phyloP scores from a whole-genome alignment of 179 eudicot genomes.

The Heliamphora pulchella region DNA sequence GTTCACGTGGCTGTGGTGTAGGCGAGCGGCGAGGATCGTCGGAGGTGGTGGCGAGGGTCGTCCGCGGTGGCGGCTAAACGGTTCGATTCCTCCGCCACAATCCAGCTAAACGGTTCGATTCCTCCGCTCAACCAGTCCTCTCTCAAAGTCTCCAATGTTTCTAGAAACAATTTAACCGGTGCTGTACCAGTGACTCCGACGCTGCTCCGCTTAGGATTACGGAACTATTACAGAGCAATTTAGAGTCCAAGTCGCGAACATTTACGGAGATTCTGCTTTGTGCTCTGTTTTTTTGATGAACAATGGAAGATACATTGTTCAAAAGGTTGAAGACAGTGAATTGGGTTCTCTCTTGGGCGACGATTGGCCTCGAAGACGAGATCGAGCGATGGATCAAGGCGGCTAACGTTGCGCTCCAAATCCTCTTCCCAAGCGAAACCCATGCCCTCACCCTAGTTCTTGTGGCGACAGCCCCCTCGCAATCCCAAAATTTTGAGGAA shows the following conservation, averaged over 20 bases:
- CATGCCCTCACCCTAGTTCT: too few species aligned
- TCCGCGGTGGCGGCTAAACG: too few species aligned
- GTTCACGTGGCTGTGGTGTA: too few species aligned
- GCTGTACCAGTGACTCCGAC: slow-evolving; percentile 43
- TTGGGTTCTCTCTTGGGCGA: slow-evolving; percentile 72
- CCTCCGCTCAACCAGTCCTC: slow-evolving; percentile 53
- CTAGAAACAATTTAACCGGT: slow-evolving; percentile 52
- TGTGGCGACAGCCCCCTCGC: too few species aligned
- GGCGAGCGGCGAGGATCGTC: too few species aligned
- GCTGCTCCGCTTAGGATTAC: slow-evolving; percentile 56
- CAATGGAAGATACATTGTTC: slow-evolving; percentile 75
- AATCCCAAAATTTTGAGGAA: too few species aligned
- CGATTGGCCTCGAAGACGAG: slow-evolving; percentile 81
- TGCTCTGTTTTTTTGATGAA: slow-evolving; percentile 86
- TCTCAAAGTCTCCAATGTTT: slow-evolving; percentile 42
- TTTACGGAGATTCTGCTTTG: slow-evolving; percentile 60
- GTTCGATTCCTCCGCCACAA: too few species aligned
- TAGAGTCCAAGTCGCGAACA: slow-evolving; percentile 67
- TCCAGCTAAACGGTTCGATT: slow-evolving; percentile 47
- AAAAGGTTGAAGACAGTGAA: slow-evolving; percentile 69
- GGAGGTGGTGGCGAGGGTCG: too few species aligned
- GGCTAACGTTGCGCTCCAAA: too few species aligned
- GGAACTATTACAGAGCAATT: slow-evolving; percentile 85
- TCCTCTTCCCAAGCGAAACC: too few species aligned
- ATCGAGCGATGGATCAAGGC: too few species aligned